Conservation (phyloP, 768 basidiomycete species). For the Pisolithus tinctorius region DNA sequence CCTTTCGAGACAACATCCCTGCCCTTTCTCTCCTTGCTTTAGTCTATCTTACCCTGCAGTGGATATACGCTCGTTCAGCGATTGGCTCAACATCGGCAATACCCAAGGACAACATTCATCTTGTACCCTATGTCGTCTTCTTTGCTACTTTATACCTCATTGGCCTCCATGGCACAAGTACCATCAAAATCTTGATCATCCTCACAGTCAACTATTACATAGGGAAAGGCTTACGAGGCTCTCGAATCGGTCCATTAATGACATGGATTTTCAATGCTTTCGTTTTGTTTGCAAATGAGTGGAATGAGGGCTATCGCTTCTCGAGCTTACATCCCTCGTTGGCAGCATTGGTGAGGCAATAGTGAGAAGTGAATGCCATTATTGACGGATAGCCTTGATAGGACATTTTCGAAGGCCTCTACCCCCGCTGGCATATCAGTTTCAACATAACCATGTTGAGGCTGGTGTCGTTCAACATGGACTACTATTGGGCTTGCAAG, state of each 20-base stretch:
- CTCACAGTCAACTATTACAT: constrained; percentile 64
- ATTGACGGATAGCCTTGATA: constrained; percentile 22
- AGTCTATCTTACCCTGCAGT: constrained; percentile 53
- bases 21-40: constrained; percentile 43
- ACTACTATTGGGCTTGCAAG: constrained; percentile 78
- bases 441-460: constrained; percentile 98
- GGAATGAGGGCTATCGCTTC: constrained; percentile 68
- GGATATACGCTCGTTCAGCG: constrained; percentile 34
- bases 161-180: constrained; percentile 74
- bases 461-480: constrained; percentile 88
- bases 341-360: constrained; percentile 49
- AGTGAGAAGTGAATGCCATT: neutral
- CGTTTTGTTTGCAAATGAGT: constrained; percentile 73
- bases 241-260: constrained; percentile 40
- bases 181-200: constrained; percentile 71
- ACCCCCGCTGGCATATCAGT: constrained; percentile 87
- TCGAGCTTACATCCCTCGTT: constrained; percentile 48
- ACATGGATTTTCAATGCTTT: constrained; percentile 76
- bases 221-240: constrained; percentile 38
- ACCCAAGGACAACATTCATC: constrained; percentile 26
- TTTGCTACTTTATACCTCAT: constrained; percentile 62
- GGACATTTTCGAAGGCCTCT: constrained; percentile 66
- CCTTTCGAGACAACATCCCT: constrained; percentile 77
- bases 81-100: constrained; percentile 17
- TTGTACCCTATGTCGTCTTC: constrained; percentile 51